These are phyloP conservation scores for Pestalotiopsis sp. DNA, from an alignment of 2,329 filamentous ascomycete species.

Conservation along the genomic window DNA sequence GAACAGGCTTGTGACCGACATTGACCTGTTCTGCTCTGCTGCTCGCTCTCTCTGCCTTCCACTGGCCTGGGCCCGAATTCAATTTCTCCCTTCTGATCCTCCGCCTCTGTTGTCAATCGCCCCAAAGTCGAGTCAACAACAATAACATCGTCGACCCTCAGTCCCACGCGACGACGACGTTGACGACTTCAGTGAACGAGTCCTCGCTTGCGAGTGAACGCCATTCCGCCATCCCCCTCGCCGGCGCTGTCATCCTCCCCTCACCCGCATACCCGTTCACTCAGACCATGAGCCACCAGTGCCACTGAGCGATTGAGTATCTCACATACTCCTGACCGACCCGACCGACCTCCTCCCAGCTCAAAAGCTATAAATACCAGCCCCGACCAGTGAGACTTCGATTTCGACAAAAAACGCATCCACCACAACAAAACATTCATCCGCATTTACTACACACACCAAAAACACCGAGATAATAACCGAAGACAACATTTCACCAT, in stretches of 20 bases:
- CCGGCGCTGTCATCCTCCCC: not conserved
- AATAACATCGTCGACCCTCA: slow-evolving; percentile 1
- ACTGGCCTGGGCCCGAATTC: slow-evolving; percentile 4
- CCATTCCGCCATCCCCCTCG: not conserved
- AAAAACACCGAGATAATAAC: not conserved
- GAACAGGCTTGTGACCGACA: not conserved
- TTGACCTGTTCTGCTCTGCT: not conserved
- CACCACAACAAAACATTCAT: not conserved
- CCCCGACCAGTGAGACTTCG: slow-evolving; percentile 11
- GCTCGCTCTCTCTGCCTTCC: not conserved
- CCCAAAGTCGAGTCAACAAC: slow-evolving; percentile 7
- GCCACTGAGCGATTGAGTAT: slow-evolving; percentile 2
- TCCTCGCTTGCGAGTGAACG: not conserved
- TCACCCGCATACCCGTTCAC: not conserved
- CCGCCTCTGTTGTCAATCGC: not conserved
- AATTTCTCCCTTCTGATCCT: slow-evolving; percentile 8
- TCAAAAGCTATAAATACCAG: slow-evolving; percentile 3
- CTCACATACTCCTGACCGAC: slow-evolving; percentile 3
- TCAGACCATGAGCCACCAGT: not conserved
- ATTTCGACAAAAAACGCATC: not conserved
- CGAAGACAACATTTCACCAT: slow-evolving; percentile 48
- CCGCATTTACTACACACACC: not conserved
- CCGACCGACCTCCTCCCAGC: not conserved
- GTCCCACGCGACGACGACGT: not conserved
- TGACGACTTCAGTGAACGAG: not conserved